Evolutionary conservation across 805 yeast genomes (phyloP), one percentile per base, ranked within the genome.

Genomic region (Spathaspora gorwiae): DNA sequence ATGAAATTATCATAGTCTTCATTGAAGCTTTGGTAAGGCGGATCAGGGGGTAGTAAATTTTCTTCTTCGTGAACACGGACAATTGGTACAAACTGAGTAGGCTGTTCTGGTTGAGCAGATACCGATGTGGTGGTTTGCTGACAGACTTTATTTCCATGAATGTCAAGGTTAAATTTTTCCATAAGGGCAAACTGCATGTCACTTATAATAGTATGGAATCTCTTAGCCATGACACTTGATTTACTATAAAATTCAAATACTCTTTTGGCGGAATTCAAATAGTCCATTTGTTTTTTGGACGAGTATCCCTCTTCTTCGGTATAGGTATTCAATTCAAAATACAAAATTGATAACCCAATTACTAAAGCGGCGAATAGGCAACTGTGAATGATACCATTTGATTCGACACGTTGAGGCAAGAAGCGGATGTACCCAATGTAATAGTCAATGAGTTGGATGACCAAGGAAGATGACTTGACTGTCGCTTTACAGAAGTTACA

Each of bases 391-490:
- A 47, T 35, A 1, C 51, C 45, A 30, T 51, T 44, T 32, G 38
- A 48, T 24, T 49, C 56, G 14, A 36, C 37, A 9, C 50, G 34
- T 26, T 37, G 14, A 12, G 39, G 30, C 33, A 43, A 41, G 35
- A 45, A 40, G 6, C 35, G 42, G 12, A 47, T 36, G 10, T 37
- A 42, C 7, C 44, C 42, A 14, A 50, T 40, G 39, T 50, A 53
- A 39, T 40, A 52, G 13, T 52, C 45, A 11, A 52, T 42, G n/a
- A 53, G 40, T 42, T 52, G 50, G 33, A 54, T 50, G 19, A 49
- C 45, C 35, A 55, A 41, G 2, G 48, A 29, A 5, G 52, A 46
- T 2, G 57, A 45, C 31, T 48, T 50, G 27, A 52, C 43, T 7
- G 54, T 49, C 4, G 54, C 55, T 19, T 47, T 39, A 35, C 45